Evolutionary conservation across 768 basidiomycete species (phyloP).

Genomic region (Lyophyllum atratum): DNA sequence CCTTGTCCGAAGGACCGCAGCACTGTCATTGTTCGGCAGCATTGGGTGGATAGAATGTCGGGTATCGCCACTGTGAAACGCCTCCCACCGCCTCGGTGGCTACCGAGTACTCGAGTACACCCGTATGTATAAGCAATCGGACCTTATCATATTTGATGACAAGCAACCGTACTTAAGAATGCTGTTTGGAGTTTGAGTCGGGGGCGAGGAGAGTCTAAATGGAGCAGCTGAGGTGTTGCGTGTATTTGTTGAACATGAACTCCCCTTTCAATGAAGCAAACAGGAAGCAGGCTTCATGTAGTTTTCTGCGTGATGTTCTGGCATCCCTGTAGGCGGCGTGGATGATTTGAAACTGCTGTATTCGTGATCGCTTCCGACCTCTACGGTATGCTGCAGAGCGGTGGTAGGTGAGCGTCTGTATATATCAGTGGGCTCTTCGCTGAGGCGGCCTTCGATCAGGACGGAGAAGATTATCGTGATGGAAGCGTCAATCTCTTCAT

Average conservation of each 20-base stretch:
- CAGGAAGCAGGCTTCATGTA: no score
- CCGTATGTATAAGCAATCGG: not conserved
- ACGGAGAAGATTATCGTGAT: not conserved
- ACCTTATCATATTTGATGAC: not conserved
- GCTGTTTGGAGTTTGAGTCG: not conserved
- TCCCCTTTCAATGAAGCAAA: no score
- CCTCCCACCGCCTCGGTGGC: not conserved
- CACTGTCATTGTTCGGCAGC: not conserved
- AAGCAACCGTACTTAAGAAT: not conserved
- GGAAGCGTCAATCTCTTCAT: not conserved
- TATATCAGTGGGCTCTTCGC: not conserved
- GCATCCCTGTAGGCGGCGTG: no score
- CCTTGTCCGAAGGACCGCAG: not conserved
- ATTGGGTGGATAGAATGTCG: not conserved
- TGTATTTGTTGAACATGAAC: no score
- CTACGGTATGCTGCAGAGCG: not conserved
- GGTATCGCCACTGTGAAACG: not conserved
- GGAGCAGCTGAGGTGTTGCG: no score
- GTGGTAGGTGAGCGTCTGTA: not conserved
- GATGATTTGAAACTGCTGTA: not conserved
- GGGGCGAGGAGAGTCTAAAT: not conserved
- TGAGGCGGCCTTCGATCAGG: not conserved
- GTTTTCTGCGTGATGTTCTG: no score
- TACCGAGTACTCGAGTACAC: not conserved
- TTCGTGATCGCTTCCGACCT: not conserved